Evolutionary conservation across 148 eudicot genomes (phyloP).

Genomic region (Polygonum aviculare): DNA sequence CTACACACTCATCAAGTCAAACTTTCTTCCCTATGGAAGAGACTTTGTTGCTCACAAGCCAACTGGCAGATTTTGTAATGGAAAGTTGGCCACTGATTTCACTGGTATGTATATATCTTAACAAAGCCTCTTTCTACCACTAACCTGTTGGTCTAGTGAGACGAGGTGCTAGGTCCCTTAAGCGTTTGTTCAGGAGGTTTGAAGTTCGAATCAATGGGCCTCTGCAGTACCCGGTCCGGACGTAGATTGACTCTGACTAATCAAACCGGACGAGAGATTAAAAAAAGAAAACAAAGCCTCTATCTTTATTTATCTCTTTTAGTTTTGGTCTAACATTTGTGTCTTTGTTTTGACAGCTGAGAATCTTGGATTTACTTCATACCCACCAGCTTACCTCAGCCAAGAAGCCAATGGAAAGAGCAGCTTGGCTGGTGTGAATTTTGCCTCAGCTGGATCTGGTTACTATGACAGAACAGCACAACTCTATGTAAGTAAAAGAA

Average conservation of each 20-base stretch:
- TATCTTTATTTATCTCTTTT: too few species aligned
- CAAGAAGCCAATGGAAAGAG: constrained; percentile 50
- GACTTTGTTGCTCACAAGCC: constrained; percentile 63
- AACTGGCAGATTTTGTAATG: constrained; percentile 88
- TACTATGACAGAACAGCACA: constrained; percentile 60
- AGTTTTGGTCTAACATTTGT: not conserved
- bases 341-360: constrained; percentile 47
- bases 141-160: too few species aligned
- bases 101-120: constrained; percentile 37
- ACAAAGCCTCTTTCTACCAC: too few species aligned
- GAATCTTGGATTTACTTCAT: constrained; percentile 60
- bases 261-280: too few species aligned
- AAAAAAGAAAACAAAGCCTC: too few species aligned
- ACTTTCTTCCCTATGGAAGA: constrained; percentile 89
- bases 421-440: constrained; percentile 57
- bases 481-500: constrained; percentile 39
- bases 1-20: constrained; percentile 61
- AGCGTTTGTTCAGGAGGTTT: too few species aligned
- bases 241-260: too few species aligned
- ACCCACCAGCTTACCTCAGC: constrained; percentile 74
- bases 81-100: constrained; percentile 78
- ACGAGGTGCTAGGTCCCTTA: too few species aligned
- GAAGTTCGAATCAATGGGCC: too few species aligned
- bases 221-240: too few species aligned
- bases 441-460: constrained; percentile 90